These are phyloP conservation scores for Cryptococcus amylolentus DNA, from an alignment of 1,284 basidiomycete genomes.

Conservation along the genomic window DNA sequence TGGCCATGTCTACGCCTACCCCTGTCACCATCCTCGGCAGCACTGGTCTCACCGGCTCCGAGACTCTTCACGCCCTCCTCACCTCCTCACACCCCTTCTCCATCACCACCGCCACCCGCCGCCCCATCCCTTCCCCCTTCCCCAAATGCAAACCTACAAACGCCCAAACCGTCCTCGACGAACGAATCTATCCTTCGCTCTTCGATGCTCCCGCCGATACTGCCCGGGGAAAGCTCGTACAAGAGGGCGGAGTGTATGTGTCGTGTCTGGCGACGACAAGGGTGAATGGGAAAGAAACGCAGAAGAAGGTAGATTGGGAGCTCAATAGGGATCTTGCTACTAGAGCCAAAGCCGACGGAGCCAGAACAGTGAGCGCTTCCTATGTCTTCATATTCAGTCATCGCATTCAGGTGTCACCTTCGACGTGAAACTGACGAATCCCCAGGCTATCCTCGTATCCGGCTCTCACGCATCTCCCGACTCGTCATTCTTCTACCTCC, in stretches of 20 bases:
- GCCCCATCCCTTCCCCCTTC: conserved; percentile 13
- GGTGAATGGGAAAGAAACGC: conserved; percentile 25
- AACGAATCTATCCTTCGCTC: conserved; percentile 27
- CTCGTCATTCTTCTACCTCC: conserved; percentile 31
- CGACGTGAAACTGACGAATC: neutral
- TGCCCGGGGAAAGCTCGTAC: conserved; percentile 5
- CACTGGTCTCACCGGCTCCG: conserved; percentile 45
- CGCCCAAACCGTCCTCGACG: conserved; percentile 19
- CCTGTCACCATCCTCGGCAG: conserved; percentile 42
- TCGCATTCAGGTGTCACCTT: no score
- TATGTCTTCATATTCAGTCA: neutral
- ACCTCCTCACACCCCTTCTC: conserved; percentile 27
- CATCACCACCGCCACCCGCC: conserved; percentile 40
- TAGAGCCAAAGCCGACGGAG: conserved; percentile 40
- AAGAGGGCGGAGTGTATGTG: conserved; percentile 29
- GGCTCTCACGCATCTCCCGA: conserved; percentile 20
- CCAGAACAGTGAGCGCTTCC: conserved; percentile 36
- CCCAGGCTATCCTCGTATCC: conserved; percentile 43
- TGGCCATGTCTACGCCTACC: conserved; percentile 6
- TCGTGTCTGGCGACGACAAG: conserved; percentile 42
- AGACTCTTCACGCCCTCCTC: conserved; percentile 30
- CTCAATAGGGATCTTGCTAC: conserved; percentile 40
- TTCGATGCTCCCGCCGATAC: conserved; percentile 8
- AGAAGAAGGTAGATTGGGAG: conserved; percentile 37
- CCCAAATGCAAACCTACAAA: conserved; percentile 6